Conservation (phyloP, 179 eudicot genomes). For the Corrigiola litoralis region DNA sequence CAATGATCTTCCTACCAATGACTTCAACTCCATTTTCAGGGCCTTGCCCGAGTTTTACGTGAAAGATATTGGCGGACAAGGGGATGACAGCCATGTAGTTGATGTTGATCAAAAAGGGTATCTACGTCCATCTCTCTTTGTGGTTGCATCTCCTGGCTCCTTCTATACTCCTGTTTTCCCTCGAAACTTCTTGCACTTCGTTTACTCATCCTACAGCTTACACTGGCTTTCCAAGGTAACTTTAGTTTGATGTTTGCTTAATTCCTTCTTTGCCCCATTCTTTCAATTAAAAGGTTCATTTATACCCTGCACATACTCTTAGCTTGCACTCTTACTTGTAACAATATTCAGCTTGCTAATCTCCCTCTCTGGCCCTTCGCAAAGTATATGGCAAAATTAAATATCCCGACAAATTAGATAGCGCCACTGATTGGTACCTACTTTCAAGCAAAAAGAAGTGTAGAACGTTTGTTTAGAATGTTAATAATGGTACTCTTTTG, state of each 20-base stretch:
- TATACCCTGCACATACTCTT: too few species aligned
- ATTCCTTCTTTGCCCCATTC: too few species aligned
- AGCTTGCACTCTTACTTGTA: too few species aligned
- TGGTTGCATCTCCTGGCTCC: conserved; percentile 70
- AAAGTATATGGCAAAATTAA: too few species aligned
- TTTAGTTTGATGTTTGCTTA: neutral
- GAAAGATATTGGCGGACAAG: conserved; percentile 7
- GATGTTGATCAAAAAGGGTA: neutral
- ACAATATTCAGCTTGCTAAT: neutral
- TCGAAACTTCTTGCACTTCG: conserved; percentile 53
- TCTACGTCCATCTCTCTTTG: conserved; percentile 36
- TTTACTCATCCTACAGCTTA: conserved; percentile 63
- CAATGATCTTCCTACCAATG: conserved; percentile 76
- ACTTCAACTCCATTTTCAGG: conserved; percentile 65
- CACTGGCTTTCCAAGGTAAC: conserved; percentile 79
- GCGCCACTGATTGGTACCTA: too few species aligned
- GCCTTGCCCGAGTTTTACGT: conserved; percentile 50
- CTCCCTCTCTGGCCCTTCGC: too few species aligned
- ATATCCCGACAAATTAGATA: too few species aligned
- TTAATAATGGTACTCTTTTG: too few species aligned
- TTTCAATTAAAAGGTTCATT: too few species aligned
- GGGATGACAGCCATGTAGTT: conserved; percentile 6
- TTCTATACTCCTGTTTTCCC: conserved; percentile 77
- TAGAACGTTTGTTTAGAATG: too few species aligned
- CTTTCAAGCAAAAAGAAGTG: too few species aligned